Conservation (phyloP, 2,329 filamentous ascomycete species). For the Cryphonectria radicalis region DNA sequence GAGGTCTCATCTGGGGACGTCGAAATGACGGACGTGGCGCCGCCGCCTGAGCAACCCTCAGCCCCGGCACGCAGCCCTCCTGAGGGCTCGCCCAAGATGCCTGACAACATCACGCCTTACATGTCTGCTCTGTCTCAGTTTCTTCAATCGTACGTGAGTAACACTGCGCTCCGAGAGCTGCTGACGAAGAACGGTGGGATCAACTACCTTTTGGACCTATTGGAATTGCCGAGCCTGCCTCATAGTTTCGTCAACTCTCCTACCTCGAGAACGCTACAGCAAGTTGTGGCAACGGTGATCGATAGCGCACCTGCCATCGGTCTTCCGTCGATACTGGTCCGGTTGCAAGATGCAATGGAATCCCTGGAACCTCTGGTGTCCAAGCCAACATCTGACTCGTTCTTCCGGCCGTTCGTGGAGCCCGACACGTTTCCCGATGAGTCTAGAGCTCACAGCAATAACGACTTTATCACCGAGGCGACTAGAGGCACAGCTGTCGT, state of each 20-base stretch:
- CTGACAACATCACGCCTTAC: slow-evolving; percentile 63
- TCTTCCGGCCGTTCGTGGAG: slow-evolving; percentile 70
- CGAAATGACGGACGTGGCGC: slow-evolving; percentile 65
- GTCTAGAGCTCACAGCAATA: slow-evolving; percentile 36
- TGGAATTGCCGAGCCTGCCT: slow-evolving; percentile 79
- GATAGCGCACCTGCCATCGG: slow-evolving; percentile 81
- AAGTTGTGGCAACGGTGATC: slow-evolving; percentile 76
- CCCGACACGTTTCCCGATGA: slow-evolving; percentile 44
- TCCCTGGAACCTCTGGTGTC: slow-evolving; percentile 67
- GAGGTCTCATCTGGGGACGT: slow-evolving; percentile 54
- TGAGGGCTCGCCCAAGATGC: slow-evolving; percentile 32
- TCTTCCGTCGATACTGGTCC: slow-evolving; percentile 78
- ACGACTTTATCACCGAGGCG: slow-evolving; percentile 47
- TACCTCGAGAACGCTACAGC: slow-evolving; percentile 71
- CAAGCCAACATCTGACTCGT: slow-evolving; percentile 59
- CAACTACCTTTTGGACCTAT: slow-evolving; percentile 82
- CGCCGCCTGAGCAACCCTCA: not conserved
- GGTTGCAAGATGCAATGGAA: slow-evolving; percentile 72
- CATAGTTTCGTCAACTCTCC: slow-evolving; percentile 70
- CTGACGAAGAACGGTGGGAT: slow-evolving; percentile 82
- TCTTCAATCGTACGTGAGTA: slow-evolving; percentile 73
- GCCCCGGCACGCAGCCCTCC: not conserved
- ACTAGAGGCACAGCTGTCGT: slow-evolving; percentile 74
- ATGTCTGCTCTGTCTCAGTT: slow-evolving; percentile 79
- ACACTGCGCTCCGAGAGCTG: slow-evolving; percentile 69